phyloP scores from a whole-genome alignment of 331 rosid species.

The Saraca asoca region DNA sequence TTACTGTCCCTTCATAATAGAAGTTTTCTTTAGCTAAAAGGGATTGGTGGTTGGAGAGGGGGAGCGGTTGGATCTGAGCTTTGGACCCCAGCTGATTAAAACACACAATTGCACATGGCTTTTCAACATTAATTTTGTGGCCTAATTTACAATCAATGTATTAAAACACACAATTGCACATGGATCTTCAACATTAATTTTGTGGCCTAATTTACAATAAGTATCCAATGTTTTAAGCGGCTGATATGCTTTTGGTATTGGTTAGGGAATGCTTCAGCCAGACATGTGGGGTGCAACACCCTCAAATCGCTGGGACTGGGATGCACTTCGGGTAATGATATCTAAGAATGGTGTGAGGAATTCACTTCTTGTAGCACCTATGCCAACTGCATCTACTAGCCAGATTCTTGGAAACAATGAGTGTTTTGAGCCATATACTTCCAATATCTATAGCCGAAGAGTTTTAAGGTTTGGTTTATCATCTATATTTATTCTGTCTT shows the following conservation, averaged over 20 bases:
- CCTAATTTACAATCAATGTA: background rate
- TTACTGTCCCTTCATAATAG: too few species aligned
- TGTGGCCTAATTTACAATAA: background rate
- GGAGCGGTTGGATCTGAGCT: too few species aligned
- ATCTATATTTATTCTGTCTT: background rate
- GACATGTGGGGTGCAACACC: slow-evolving; percentile 62
- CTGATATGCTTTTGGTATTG: background rate
- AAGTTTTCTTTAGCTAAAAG: too few species aligned
- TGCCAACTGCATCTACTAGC: slow-evolving; percentile 71
- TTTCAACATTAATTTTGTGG: background rate
- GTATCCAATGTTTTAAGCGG: background rate
- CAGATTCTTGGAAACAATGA: slow-evolving; percentile 69
- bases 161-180: too few species aligned
- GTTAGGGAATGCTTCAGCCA: slow-evolving; percentile 57
- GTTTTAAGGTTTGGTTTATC: slow-evolving; percentile 48
- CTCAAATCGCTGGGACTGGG: slow-evolving; percentile 60
- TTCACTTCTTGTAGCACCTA: slow-evolving; percentile 67
- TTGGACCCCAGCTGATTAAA: too few species aligned
- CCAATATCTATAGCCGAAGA: slow-evolving; percentile 59
- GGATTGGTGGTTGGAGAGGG: too few species aligned
- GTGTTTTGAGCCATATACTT: slow-evolving; percentile 66
- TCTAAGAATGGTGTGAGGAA: slow-evolving; percentile 51
- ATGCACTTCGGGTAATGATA: slow-evolving; percentile 40
- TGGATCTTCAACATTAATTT: too few species aligned
- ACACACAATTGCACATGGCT: too few species aligned